Percentiles rank a stretch among this genome's conserved stretches.
Conservation (phyloP, 331 rosid species). For the Cydonia oblonga region DNA sequence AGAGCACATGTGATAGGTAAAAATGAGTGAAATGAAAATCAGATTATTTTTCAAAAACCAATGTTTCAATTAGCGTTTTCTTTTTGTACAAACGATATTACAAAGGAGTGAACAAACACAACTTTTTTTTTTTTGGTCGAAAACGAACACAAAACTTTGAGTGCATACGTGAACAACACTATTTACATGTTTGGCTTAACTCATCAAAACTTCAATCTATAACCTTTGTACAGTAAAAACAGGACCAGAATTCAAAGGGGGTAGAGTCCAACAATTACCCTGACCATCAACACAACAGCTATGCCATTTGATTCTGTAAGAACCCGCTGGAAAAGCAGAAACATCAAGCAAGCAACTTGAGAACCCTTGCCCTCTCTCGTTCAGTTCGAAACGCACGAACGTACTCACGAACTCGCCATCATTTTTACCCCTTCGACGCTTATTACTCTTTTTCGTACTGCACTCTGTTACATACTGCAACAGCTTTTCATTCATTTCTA, state of each 20-base stretch:
- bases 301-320: constrained; percentile 51
- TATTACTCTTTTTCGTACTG: background rate
- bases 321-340: constrained; percentile 43
- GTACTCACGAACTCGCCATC: constrained; percentile 14
- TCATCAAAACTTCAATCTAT: too few relatives aligned
- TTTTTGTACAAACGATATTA: too few relatives aligned
- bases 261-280: constrained; percentile 45
- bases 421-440: background rate
- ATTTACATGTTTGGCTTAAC: too few relatives aligned
- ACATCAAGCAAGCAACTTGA: constrained; percentile 56
- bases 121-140: too few relatives aligned
- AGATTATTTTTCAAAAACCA: too few relatives aligned
- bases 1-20: too few relatives aligned
- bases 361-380: constrained; percentile 56
- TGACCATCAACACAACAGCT: constrained; percentile 39
- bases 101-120: too few relatives aligned
- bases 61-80: background rate
- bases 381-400: constrained; percentile 26
- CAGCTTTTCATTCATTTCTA: constrained; percentile 35
- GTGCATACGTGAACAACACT: too few relatives aligned
- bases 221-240: constrained; percentile 15
- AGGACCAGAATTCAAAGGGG: constrained; percentile 47
- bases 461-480: constrained; percentile 21
- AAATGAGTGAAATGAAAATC: too few relatives aligned
- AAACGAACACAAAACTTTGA: too few relatives aligned